Evolutionary conservation across 129 eudicot species (phyloP), one percentile per base, ranked within the genome.

Genomic region (Pseudognaphalium luteoalbum): DNA sequence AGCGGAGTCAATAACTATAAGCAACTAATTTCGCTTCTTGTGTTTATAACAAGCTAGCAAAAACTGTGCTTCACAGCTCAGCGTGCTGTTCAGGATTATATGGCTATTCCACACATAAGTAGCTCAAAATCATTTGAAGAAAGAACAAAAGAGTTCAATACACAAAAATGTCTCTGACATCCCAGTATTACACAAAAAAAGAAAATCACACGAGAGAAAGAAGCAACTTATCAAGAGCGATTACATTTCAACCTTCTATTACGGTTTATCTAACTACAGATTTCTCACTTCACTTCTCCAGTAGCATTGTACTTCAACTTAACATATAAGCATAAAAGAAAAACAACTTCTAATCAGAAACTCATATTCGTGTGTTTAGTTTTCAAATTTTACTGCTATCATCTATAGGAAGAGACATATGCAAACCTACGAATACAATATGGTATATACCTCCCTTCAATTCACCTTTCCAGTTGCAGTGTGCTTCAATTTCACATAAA

Each of bases 31-130:
- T 47, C n/a, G 65, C 76, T 30, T 70, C 32, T 80, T 37, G 83
- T 52, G 52, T 65, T 64, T 78, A 47, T 70, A 69, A 30, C 56
- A 44, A 17, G 69, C 37, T 44, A 70, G 41, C 76, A 68, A 59
- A 73, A 28, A 22, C 25, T 39, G 70, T 74, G 29, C 28, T 73
- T 80, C 70, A 73, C 34, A 9, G 57, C 83, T 80, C 68, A 73
- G 57, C 8, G 7, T 65, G 64, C 25, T 51, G 17, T 37, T 52
- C 21, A 68, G 68, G 39, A 50, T 35, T 22, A 34, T 56, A 54
- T 4, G 14, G 68, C 58, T 34, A 68, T 15, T 44, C 54, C 25
- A 41, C 32, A 60, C 17, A 56, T 25, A 7, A 56, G 58, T 37
- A 66, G 67, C 74, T 76, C 44, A 15, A 66, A 66, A 62, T 35